These are phyloP conservation scores for Pseudogymnoascus sp. DNA, from an alignment of 2,329 filamentous ascomycete genomes.

Conservation along the genomic window DNA sequence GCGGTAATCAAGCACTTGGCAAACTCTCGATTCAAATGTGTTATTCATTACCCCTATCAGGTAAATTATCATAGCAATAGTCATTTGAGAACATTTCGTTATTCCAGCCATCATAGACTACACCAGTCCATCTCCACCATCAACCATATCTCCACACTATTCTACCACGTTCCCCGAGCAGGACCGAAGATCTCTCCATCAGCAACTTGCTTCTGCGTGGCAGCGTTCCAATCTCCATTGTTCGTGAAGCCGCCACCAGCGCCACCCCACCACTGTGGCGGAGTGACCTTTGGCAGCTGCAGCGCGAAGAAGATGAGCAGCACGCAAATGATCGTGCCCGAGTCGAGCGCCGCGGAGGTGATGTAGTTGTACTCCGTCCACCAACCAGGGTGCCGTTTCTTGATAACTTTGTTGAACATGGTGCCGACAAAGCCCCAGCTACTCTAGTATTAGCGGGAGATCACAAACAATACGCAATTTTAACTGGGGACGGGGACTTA, in stretches of 20 bases:
- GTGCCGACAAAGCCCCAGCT: conserved; percentile 56
- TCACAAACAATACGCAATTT: too few relatives aligned
- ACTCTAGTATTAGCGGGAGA: too few relatives aligned
- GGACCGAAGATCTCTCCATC: conserved; percentile 58
- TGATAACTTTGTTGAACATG: conserved; percentile 62
- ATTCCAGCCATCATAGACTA: neutral
- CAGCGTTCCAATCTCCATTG: conserved; percentile 29
- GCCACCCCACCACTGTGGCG: conserved; percentile 48
- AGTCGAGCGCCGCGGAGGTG: conserved; percentile 63
- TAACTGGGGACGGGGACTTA: conserved; percentile 26
- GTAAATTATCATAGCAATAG: neutral
- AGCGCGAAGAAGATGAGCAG: conserved; percentile 65
- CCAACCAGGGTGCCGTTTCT: conserved; percentile 60
- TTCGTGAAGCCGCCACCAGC: conserved; percentile 41
- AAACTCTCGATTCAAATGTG: neutral
- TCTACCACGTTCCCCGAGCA: neutral
- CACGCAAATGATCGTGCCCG: conserved; percentile 57
- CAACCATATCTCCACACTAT: neutral
- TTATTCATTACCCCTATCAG: neutral
- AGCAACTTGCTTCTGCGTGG: conserved; percentile 46
- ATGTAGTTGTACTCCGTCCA: conserved; percentile 76
- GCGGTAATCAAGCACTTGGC: neutral
- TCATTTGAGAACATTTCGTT: too few relatives aligned
- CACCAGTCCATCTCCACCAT: neutral
- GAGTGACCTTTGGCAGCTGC: conserved; percentile 47